These are phyloP conservation scores for Lodderomyces metapsilosis DNA, from an alignment of 1,139 yeast species.

Conservation along the genomic window DNA sequence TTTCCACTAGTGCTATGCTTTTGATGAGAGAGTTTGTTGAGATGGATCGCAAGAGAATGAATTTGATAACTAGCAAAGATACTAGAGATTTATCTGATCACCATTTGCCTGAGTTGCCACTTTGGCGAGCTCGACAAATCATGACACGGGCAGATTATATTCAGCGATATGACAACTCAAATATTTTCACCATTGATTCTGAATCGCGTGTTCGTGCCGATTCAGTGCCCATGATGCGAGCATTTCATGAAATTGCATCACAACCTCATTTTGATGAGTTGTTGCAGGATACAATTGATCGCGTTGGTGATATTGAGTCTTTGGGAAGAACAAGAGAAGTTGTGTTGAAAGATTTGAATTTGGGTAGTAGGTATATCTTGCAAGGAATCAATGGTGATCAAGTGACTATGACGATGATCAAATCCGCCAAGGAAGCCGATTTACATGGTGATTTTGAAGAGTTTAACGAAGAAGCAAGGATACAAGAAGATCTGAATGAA, in stretches of 20 bases:
- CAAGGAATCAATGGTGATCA: constrained; percentile 14
- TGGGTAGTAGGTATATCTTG: constrained; percentile 47
- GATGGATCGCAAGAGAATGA: constrained; percentile 50
- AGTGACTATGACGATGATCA: constrained; percentile 17
- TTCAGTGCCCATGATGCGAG: constrained; percentile 87
- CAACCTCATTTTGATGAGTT: constrained; percentile 71
- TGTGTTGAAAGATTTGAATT: constrained; percentile 67
- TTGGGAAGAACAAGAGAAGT: constrained; percentile 78
- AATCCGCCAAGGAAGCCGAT: constrained; percentile 21
- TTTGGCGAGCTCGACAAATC: constrained; percentile 81
- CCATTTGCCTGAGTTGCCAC: constrained; percentile 66
- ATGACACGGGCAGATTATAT: constrained; percentile 86
- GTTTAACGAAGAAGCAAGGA: constrained; percentile 15
- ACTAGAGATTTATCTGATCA: constrained; percentile 36
- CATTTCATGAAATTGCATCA: constrained; percentile 73
- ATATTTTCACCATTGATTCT: constrained; percentile 77
- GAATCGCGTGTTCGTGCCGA: constrained; percentile 76
- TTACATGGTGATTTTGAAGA: constrained; percentile 20
- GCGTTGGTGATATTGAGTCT: constrained; percentile 76
- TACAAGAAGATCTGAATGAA: constrained; percentile 29
- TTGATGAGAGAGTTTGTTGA: constrained; percentile 71
- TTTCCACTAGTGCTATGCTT: constrained; percentile 73
- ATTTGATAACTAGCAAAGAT: constrained; percentile 25
- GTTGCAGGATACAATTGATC: constrained; percentile 65
- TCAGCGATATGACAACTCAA: constrained; percentile 69